Conservation (phyloP, 1,284 basidiomycete species). For the Phenoliferia sp. region DNA sequence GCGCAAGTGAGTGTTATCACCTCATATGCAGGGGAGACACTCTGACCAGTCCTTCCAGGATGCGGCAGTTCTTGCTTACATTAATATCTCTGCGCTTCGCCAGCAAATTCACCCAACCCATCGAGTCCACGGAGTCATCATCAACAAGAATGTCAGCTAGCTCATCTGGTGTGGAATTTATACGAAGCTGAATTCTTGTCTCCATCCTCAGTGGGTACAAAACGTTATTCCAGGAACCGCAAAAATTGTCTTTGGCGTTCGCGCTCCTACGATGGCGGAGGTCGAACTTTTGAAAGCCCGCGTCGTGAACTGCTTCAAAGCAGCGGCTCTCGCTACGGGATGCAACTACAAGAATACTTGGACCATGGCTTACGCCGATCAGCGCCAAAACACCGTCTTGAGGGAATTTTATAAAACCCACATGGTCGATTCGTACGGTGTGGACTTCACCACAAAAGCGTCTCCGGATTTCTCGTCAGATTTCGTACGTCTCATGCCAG, state of each 20-base stretch:
- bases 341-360: conserved; percentile 55
- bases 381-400: conserved; percentile 34
- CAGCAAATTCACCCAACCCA: conserved; percentile 64
- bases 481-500: not conserved
- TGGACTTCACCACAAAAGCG: conserved; percentile 1
- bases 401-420: conserved; percentile 34
- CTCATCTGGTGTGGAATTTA: conserved; percentile 8
- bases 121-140: conserved; percentile 60
- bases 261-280: conserved; percentile 34
- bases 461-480: not conserved
- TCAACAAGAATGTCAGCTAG: conserved; percentile 41
- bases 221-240: conserved; percentile 42
- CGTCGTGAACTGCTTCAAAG: conserved; percentile 44
- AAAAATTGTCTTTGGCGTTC: conserved; percentile 31
- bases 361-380: conserved; percentile 34
- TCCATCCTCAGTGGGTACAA: conserved; percentile 13
- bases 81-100: conserved; percentile 64
- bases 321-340: conserved; percentile 63
- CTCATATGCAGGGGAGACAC: not conserved
- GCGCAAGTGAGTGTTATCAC: conserved; percentile 45
- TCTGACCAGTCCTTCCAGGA: conserved; percentile 49
- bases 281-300: conserved; percentile 34
- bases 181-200: not conserved
- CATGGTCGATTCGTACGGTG: conserved; percentile 31
- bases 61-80: conserved; percentile 74